Base-by-base conservation (phyloP, 805 yeast species). In the Myxozyma neotropica region DNA sequence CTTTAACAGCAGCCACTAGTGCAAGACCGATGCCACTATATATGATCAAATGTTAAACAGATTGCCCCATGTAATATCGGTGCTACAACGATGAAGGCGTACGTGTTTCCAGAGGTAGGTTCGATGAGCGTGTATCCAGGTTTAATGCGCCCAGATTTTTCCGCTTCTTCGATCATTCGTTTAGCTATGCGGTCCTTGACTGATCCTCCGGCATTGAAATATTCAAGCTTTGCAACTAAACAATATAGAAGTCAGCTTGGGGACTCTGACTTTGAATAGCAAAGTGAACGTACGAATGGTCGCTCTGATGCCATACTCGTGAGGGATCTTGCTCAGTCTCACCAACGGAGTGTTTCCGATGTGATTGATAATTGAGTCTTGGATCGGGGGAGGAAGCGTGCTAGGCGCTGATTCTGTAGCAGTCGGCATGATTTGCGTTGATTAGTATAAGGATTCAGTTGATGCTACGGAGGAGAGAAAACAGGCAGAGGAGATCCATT, bases 101-200 rank as follows among this genome's bases (percentile, higher is more conserved):
- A 61, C 61, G 96, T 89, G 77, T 89, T 89, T 70, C 96, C 96
- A 10, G 93, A 86, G 10, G 96, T 89, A 57, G 96, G 96, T 75
- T 89, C 96, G 67, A 89, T 89, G 70, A 89, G 76, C 35, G 95
- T 88, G 36, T 67, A 57, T 3, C 93, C 93, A n/a, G 95, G 95
- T 73, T 85, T 87, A 70, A 89, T 87, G 64, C 82, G 75, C 53
- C 96, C 96, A 15, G 79, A 76, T 65, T 81, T 81, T 74, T 89
- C 96, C 29, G 96, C 96, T 71, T 88, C 87, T 69, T 87, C 87
- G 31, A 89, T 86, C 96, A 89, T 89, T 71, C 89, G 80, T 69
- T 86, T 81, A 66, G 96, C 95, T 69, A 89, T 89, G 74, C 96
- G 83, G 72, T 89, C 96, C 76, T 89, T 89, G 72, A 89, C 89